Evolutionary conservation across 1,284 basidiomycete genomes (phyloP).

Genomic region (Sporisorium scitamineum): DNA sequence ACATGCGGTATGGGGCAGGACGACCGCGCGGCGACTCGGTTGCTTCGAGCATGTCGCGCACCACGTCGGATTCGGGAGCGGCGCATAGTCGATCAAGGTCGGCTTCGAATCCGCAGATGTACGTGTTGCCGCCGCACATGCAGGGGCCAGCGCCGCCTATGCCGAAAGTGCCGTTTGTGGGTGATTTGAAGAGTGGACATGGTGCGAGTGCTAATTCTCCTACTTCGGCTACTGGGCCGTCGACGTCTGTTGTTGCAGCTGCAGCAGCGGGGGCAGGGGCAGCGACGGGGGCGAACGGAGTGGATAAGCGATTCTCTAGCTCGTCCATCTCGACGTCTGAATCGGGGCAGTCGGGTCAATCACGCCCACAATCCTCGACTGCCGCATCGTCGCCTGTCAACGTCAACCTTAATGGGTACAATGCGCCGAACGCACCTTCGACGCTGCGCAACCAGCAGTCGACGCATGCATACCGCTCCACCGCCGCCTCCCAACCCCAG

Average conservation of each 20-base stretch:
- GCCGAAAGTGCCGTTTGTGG: conserved; percentile 29
- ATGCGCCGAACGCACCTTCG: background rate
- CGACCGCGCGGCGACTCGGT: conserved; percentile 35
- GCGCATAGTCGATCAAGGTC: conserved; percentile 49
- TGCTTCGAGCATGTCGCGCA: conserved; percentile 42
- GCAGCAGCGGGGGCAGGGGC: background rate
- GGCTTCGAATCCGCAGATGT: conserved; percentile 55
- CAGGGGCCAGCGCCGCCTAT: conserved; percentile 48
- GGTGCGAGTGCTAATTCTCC: background rate
- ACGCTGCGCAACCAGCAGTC: background rate
- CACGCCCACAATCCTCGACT: conserved; percentile 51
- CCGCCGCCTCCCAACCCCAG: conserved; percentile 4
- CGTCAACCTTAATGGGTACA: conserved; percentile 14
- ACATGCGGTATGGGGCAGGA: conserved; percentile 2
- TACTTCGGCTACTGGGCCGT: background rate
- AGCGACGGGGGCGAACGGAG: background rate
- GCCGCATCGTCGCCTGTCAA: conserved; percentile 60
- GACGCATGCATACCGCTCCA: background rate
- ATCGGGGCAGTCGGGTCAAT: conserved; percentile 45
- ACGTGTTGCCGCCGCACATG: conserved; percentile 33
- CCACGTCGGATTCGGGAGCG: conserved; percentile 39
- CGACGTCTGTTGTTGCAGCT: background rate
- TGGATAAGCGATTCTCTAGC: conserved; percentile 52
- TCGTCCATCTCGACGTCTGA: conserved; percentile 57
- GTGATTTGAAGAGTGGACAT: conserved; percentile 11